Evolutionary conservation across 1,284 basidiomycete genomes (phyloP).

Genomic region (Marasmius fiardii): DNA sequence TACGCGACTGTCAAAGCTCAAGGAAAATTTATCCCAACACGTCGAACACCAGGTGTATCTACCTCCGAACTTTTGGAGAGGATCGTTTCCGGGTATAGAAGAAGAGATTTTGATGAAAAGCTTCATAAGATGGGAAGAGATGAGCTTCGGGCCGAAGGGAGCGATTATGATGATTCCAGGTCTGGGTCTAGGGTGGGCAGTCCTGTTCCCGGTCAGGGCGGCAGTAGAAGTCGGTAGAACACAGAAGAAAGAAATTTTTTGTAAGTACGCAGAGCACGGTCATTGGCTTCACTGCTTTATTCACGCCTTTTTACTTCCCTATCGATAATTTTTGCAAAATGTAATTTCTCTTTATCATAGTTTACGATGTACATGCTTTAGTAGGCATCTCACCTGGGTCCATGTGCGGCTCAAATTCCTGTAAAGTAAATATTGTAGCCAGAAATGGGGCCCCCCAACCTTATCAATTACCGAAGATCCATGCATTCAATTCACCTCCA

Average conservation of each 20-base stretch:
- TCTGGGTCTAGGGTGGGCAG: no score
- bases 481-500: no score
- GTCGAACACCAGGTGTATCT: conserved; percentile 91
- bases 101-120: conserved; percentile 86
- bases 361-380: no score
- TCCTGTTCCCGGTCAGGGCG: background rate
- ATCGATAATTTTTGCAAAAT: no score
- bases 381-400: no score
- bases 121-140: conserved; percentile 81
- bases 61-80: conserved; percentile 92
- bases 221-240: background rate
- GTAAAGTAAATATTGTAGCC: no score
- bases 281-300: no score
- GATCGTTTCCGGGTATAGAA: conserved; percentile 81
- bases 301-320: no score
- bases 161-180: conserved; percentile 37
- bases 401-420: no score
- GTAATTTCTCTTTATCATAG: no score
- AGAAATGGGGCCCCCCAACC: no score
- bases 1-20: conserved; percentile 81
- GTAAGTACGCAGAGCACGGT: background rate
- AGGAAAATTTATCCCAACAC: conserved; percentile 94
- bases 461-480: no score
- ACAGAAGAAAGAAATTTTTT: background rate
- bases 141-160: conserved; percentile 62